Evolutionary conservation across 2,329 filamentous ascomycete species (phyloP), one percentile per base, ranked within the genome.

Genomic region (Fusarium liriodendri): DNA sequence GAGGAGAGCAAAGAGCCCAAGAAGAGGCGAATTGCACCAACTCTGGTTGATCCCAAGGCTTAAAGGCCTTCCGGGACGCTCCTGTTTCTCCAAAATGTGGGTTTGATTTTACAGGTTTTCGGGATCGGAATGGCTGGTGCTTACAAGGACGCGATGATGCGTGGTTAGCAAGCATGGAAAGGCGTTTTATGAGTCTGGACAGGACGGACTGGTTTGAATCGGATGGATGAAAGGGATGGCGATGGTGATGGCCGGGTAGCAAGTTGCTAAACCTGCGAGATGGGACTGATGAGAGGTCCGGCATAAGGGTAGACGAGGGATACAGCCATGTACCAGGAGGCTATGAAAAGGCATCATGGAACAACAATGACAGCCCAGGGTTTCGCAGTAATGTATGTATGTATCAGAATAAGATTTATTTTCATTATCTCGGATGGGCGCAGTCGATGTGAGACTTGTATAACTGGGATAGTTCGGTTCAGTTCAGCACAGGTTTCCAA

Each of bases 1-100:
- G 87, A 88, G 18, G 86, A 89, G 9, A 83, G 81, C 20, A 85
- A 86, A 18, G 85, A 90, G 77, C 86, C 89, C 6, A 95, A 94
- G 84, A 92, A 91, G 83, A 88, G 92, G 76, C 87, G 92, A 58
- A 90, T 95, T 76, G 92, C 92, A 5, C 93, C 92, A 5, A 94
- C 91, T 1, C 86, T 87, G 2, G 85, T 94, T 20, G 81, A 82
- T 40, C 62, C 78, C 35, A 82, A 79, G 66, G 57, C 72, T 42
- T 70, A 37, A 47, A 14, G 11, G 5, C 16, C 10, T 27, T 35
- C 18, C 11, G 18, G 35, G 20, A 16, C 11, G 14, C 37, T 47
- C 57, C 45, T 59, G 35, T 55, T 67, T 50, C 50, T n/a, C 47
- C 16, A 52, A 76, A 76, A 74, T 64, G 62, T 64, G 59, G 59